phyloP scores from a whole-genome alignment of 2,329 filamentous ascomycete genomes.

The Lasiodiplodia hormozganensis region DNA sequence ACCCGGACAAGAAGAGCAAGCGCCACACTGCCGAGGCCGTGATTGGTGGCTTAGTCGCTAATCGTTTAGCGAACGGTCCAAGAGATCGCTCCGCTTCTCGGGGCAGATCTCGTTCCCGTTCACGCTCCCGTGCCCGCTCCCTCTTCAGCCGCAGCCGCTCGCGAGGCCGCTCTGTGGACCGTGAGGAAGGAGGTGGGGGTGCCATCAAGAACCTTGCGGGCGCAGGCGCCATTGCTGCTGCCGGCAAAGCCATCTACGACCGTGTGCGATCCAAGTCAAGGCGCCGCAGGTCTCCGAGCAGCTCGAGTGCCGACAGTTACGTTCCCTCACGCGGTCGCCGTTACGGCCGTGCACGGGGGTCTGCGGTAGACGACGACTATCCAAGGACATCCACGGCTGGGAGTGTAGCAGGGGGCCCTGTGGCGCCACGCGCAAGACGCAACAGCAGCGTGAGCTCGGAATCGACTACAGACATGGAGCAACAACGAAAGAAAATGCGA shows the following conservation, averaged over 20 bases:
- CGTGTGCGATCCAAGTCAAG: conserved; percentile 62
- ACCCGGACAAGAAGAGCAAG: conserved; percentile 76
- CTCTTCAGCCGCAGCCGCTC: conserved; percentile 53
- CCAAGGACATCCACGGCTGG: not conserved
- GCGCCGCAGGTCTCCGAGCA: conserved; percentile 52
- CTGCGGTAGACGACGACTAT: conserved; percentile 1
- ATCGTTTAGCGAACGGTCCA: conserved; percentile 84
- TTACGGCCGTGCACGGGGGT: conserved; percentile 31
- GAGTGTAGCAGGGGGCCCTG: conserved; percentile 37
- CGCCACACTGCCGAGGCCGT: conserved; percentile 86
- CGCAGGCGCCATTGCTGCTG: conserved; percentile 57
- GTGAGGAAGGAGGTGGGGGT: conserved; percentile 53
- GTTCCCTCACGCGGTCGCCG: conserved; percentile 57
- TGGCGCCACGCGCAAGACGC: conserved; percentile 36
- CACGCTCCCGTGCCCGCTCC: conserved; percentile 69
- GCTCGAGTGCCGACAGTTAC: conserved; percentile 59
- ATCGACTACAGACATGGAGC: conserved; percentile 68
- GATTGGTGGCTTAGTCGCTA: conserved; percentile 85
- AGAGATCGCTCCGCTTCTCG: conserved; percentile 69
- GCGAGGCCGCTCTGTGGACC: conserved; percentile 59
- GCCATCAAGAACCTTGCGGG: conserved; percentile 58
- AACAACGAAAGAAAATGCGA: conserved; percentile 67
- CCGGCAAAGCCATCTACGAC: conserved; percentile 61
- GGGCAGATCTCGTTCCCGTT: conserved; percentile 55
- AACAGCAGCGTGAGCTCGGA: conserved; percentile 57